Evolutionary conservation across 306 rosid species (phyloP), one percentile per base, ranked within the genome.

Genomic region (Datisca glomerata): DNA sequence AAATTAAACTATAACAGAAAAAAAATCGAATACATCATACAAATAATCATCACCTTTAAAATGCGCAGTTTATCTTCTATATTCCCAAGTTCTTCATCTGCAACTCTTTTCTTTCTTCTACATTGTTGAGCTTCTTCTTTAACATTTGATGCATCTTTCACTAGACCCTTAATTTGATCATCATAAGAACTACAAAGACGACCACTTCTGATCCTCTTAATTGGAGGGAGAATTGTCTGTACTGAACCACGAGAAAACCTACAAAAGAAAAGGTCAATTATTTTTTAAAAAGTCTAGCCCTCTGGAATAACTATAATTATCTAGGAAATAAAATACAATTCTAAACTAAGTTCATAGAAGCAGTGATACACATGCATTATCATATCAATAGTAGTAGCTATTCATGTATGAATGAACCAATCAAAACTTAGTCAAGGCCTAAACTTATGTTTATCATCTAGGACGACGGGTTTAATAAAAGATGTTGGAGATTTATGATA

Each of bases 231-330:
- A 50, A 63, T 40, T 12, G 89, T 87, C 60, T 87, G 83, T 53
- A 80, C 93, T 39, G 76, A 42, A 59, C 76, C 80, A 42, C 93
- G 79, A 13, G 71, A 69, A 74, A 87, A 87, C 93, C 97, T 87
- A 55, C 21, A 59, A 31, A 51, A 27, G 55, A 61, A 40, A 36
- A 22, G 4, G 15, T 34, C 19, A 35, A 7, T 25, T 14, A 14
- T 13, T 14, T 12, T 61, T 53, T 44, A 21, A 10, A 43, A 21
- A n/a, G n/a, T n/a, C n/a, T n/a, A n/a, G n/a, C n/a, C n/a, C n/a
- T n/a, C n/a, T n/a, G n/a, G n/a, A n/a, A n/a, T n/a, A n/a, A n/a
- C n/a, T n/a, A n/a, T n/a, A n/a, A n/a, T n/a, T n/a, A n/a, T n/a
- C n/a, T n/a, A n/a, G n/a, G n/a, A n/a, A n/a, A n/a, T n/a, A n/a